These are phyloP conservation scores for Cercophora scortea DNA, from an alignment of 495 filamentous ascomycete species.

Conservation along the genomic window DNA sequence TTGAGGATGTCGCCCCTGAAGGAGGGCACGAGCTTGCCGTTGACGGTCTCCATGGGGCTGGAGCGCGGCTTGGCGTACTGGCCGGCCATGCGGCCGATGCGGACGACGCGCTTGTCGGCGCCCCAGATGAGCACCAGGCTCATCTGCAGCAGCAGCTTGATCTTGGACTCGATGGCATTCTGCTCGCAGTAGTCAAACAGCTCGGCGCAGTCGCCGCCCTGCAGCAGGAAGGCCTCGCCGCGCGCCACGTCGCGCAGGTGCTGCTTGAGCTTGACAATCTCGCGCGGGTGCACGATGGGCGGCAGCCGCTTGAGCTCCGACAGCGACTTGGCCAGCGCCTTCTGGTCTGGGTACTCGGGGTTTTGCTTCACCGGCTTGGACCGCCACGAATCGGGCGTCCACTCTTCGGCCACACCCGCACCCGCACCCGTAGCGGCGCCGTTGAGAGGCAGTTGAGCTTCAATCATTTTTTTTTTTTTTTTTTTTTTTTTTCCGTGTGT, in stretches of 20 bases:
- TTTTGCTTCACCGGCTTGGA: conserved; percentile 88
- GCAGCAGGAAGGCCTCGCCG: conserved; percentile 88
- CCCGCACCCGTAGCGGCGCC: not conserved
- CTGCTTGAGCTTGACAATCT: conserved; percentile 72
- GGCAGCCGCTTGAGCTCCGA: conserved; percentile 69
- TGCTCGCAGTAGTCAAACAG: conserved; percentile 94
- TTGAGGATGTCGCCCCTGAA: conserved; percentile 96
- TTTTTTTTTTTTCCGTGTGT: not conserved
- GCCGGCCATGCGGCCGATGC: conserved; percentile 92
- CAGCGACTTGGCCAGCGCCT: conserved; percentile 55
- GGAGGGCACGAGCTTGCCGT: conserved; percentile 75
- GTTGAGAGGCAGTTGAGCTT: not conserved
- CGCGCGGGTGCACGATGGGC: conserved; percentile 80
- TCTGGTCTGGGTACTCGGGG: conserved; percentile 66
- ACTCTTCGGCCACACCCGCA: conserved; percentile 13
- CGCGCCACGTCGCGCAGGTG: conserved; percentile 77
- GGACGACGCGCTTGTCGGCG: conserved; percentile 82
- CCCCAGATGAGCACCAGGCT: conserved; percentile 87
- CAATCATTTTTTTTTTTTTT: conserved; percentile 3
- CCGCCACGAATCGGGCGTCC: conserved; percentile 70
- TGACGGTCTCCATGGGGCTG: conserved; percentile 72
- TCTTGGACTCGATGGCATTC: conserved; percentile 83
- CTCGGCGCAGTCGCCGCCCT: conserved; percentile 96
- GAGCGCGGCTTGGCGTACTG: conserved; percentile 95
- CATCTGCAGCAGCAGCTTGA: conserved; percentile 95